These are phyloP conservation scores for Pholiota microspora DNA, from an alignment of 768 basidiomycete species.

Conservation along the genomic window DNA sequence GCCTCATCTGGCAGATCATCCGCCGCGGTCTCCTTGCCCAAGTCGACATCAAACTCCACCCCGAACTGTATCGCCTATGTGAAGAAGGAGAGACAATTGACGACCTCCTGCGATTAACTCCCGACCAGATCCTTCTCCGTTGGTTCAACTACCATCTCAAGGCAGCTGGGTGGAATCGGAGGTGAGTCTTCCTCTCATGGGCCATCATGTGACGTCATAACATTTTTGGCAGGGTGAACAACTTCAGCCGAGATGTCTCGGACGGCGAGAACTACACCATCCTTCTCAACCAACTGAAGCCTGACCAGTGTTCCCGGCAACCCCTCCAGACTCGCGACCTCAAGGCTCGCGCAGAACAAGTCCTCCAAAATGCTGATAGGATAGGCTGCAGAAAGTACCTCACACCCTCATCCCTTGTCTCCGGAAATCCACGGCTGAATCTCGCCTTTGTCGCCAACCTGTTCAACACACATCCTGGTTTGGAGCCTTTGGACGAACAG, in stretches of 20 bases:
- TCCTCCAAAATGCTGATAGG: conserved; percentile 88
- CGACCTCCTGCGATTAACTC: conserved; percentile 88
- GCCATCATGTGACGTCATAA: conserved; percentile 15
- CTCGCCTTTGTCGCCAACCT: conserved; percentile 98
- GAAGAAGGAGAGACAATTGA: conserved; percentile 98
- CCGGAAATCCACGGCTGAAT: conserved; percentile 96
- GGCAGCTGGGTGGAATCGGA: conserved; percentile 86
- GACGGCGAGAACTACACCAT: conserved; percentile 99
- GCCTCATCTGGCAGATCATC: conserved; percentile 99
- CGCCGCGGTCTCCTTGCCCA: conserved; percentile 88
- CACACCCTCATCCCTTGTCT: conserved; percentile 84
- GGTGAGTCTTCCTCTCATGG: conserved; percentile 38
- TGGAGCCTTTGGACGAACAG: conserved; percentile 91
- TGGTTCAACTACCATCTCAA: conserved; percentile 99
- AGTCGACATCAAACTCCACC: conserved; percentile 98
- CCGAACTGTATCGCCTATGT: conserved; percentile 92
- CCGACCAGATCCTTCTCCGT: conserved; percentile 94
- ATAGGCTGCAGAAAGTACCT: conserved; percentile 97
- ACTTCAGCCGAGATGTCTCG: conserved; percentile 96
- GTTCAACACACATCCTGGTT: conserved; percentile 96
- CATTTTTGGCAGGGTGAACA: conserved; percentile 69
- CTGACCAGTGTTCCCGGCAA: conserved; percentile 86
- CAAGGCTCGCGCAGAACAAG: conserved; percentile 84
- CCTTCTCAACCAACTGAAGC: conserved; percentile 93
- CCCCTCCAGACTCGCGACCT: conserved; percentile 87